Evolutionary conservation across 768 basidiomycete species (phyloP), one percentile per base, ranked within the genome.

Genomic region (Hemileccinum impolitum): DNA sequence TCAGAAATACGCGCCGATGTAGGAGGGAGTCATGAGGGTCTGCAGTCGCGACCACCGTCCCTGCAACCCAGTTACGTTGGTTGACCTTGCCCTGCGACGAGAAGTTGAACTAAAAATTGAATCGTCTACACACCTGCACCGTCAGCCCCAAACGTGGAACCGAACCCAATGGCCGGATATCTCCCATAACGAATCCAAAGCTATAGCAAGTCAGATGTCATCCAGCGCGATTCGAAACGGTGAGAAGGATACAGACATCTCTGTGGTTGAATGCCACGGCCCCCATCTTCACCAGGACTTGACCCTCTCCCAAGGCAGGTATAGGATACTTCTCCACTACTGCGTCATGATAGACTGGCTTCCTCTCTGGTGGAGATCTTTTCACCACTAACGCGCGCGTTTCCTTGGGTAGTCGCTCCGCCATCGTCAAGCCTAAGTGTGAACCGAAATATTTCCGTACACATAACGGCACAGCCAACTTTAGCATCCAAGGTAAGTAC

Each of bases 261-360:
- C 84, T 75, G 59, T 84, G 89, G 62, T 93, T 93, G 72, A 88
- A 88, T 14, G 78, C 81, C 0, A 75, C 87, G 13, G 89, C 86
- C 17, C 69, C 72, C 44, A 90, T 79, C 63, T 76, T 79, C 9
- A 90, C 84, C 8, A 87, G 72, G 1, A 90, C 64, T 64, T 90
- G 72, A 2, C 80, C 84, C 0, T 64, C 51, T 50, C 77, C 70
- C 47, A 88, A 72, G 49, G 45, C 21, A 8, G 79, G 77, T 36
- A 89, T 63, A 0, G 75, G 71, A 38, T 65, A 70, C 31, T 77
- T 71, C 43, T 78, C 74, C 11, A 90, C 46, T 6, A 71, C 68
- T 0, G 78, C 80, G 51, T 87, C 82, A 57, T 88, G 74, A 54
- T 77, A 80, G 25, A 76, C 51, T 6, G 78, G 75, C 18, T 71